These are phyloP conservation scores for Daphne laureola DNA, from an alignment of 441 rosid species.

Conservation along the genomic window DNA sequence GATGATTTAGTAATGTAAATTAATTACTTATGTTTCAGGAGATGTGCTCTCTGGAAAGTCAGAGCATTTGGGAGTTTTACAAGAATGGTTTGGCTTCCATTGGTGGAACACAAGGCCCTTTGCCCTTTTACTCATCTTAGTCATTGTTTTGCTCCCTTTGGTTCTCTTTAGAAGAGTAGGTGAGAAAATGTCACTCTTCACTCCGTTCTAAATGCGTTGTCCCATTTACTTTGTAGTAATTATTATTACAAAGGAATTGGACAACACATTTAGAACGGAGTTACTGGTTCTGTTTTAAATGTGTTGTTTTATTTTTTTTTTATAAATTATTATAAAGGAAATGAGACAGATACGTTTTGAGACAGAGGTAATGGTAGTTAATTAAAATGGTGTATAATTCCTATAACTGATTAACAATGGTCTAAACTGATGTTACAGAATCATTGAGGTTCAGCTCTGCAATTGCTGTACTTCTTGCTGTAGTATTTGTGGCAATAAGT, in stretches of 20 bases:
- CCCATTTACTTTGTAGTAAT: too few species aligned
- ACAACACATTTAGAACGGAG: too few species aligned
- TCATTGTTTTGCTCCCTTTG: slow-evolving; percentile 55
- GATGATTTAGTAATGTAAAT: background rate
- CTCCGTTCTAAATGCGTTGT: too few species aligned
- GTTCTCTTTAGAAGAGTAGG: slow-evolving; percentile 51
- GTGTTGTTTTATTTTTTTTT: too few species aligned
- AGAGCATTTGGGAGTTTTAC: slow-evolving; percentile 61
- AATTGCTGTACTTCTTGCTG: slow-evolving; percentile 63
- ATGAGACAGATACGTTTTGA: too few species aligned
- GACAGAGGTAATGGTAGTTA: too few species aligned
- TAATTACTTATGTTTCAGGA: slow-evolving; percentile 24
- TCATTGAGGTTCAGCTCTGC: slow-evolving; percentile 68
- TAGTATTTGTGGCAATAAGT: slow-evolving; percentile 64
- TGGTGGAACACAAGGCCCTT: slow-evolving; percentile 77
- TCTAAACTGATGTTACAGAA: slow-evolving; percentile 33
- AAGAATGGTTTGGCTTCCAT: slow-evolving; percentile 69
- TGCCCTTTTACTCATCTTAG: slow-evolving; percentile 37
- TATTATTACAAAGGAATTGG: too few species aligned
- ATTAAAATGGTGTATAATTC: background rate
- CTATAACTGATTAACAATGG: slow-evolving; percentile 1
- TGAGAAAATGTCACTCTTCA: too few species aligned
- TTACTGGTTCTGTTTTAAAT: too few species aligned
- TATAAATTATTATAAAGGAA: too few species aligned
- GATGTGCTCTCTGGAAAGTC: slow-evolving; percentile 67